Conservation (phyloP, 441 rosid species). For the Gossypium laxum region DNA sequence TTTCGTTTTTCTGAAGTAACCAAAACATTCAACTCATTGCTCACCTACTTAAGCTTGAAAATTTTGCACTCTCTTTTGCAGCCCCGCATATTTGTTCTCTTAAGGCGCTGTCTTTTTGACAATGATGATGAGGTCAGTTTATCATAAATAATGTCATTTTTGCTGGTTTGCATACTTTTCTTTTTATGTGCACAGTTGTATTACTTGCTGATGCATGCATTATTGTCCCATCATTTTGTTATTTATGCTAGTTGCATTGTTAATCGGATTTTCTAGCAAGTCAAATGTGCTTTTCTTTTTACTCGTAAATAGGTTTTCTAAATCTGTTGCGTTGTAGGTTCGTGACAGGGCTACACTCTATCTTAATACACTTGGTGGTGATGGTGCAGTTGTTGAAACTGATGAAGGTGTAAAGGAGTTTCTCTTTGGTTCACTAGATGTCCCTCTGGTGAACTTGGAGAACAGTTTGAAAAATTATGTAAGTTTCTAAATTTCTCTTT, state of each 20-base stretch:
- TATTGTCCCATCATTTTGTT: slow-evolving; percentile 3
- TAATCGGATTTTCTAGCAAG: neutral
- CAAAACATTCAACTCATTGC: neutral
- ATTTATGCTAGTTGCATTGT: slow-evolving; percentile 3
- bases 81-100: slow-evolving; percentile 74
- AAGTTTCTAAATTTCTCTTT: slow-evolving; percentile 21
- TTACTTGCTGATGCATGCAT: neutral
- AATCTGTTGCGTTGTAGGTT: slow-evolving; percentile 40
- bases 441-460: slow-evolving; percentile 77
- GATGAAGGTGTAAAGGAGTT: slow-evolving; percentile 51
- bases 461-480: slow-evolving; percentile 81
- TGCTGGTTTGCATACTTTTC: neutral
- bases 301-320: neutral
- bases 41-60: neutral
- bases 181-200: neutral
- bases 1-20: neutral
- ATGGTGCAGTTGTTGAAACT: slow-evolving; percentile 58
- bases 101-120: slow-evolving; percentile 86
- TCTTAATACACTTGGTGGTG: slow-evolving; percentile 63
- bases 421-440: slow-evolving; percentile 71
- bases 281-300: neutral
- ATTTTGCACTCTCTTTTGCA: slow-evolving; percentile 26
- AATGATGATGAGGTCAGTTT: slow-evolving; percentile 87
- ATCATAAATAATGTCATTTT: neutral
- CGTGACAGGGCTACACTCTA: slow-evolving; percentile 94